Evolutionary conservation across 768 basidiomycete species (phyloP).

Genomic region (Dioszegia crocea): DNA sequence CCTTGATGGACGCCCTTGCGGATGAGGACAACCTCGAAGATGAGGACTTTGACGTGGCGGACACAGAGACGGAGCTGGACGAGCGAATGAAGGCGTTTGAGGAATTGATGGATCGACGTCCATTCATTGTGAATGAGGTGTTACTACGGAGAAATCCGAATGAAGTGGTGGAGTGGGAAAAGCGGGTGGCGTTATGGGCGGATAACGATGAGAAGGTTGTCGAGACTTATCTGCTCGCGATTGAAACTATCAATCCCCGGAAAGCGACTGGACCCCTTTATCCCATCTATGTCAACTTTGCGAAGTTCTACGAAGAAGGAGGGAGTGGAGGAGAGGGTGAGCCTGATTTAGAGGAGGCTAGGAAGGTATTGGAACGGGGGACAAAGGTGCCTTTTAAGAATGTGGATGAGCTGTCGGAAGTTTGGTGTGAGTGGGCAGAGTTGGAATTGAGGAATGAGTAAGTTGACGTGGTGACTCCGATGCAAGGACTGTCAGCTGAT

Average conservation of each 20-base stretch:
- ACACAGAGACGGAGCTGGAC: slow-evolving; percentile 75
- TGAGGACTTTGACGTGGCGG: slow-evolving; percentile 64
- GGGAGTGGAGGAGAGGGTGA: slow-evolving; percentile 66
- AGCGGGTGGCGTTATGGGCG: slow-evolving; percentile 86
- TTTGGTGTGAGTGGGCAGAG: slow-evolving; percentile 99
- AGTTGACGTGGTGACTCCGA: slow-evolving; percentile 44
- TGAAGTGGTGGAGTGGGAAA: slow-evolving; percentile 99
- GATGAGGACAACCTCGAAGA: slow-evolving; percentile 71
- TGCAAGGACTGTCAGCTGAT: slow-evolving; percentile 2
- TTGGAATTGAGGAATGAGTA: slow-evolving; percentile 95
- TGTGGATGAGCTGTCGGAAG: slow-evolving; percentile 96
- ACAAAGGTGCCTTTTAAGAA: slow-evolving; percentile 85
- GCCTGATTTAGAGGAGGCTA: slow-evolving; percentile 72
- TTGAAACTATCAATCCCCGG: slow-evolving; percentile 80
- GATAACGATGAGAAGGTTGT: slow-evolving; percentile 93
- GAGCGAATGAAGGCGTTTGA: slow-evolving; percentile 86
- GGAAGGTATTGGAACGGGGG: slow-evolving; percentile 89
- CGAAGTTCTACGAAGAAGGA: slow-evolving; percentile 95
- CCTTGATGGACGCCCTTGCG: slow-evolving; percentile 79
- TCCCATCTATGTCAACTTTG: slow-evolving; percentile 87
- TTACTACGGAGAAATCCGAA: slow-evolving; percentile 87
- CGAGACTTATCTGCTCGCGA: slow-evolving; percentile 83
- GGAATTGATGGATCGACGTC: slow-evolving; percentile 86
- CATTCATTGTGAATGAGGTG: slow-evolving; percentile 95
- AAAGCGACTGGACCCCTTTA: slow-evolving; percentile 88